Base-by-base conservation (phyloP, 306 rosid species). In the Sechiopsis laciniata region DNA sequence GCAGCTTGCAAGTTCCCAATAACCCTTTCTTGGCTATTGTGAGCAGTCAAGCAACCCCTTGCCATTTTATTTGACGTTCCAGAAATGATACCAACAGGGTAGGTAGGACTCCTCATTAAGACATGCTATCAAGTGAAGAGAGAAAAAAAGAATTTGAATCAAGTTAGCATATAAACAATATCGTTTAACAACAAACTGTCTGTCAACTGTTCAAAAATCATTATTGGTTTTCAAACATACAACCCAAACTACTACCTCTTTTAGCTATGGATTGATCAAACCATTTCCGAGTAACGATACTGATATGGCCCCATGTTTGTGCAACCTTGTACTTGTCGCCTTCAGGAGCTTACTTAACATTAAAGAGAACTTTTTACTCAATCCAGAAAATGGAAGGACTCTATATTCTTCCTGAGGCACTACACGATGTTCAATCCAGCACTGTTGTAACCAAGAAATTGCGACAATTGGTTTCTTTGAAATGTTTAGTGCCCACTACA, bases 281-380 rank as follows among this genome's bases (percentile, higher is more conserved):
- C 98, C 98, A 94, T 83, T 89, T 90, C 71, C 77, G 87, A 78
- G 95, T 83, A 76, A 90, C 94, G 71, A 91, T 85, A 82, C 52
- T 74, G 79, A 90, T 86, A 78, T 82, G 83, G 67, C 96, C 96
- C 98, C 98, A 94, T 65, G 69, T 78, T 72, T 80, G 87, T 26
- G 98, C 98, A 71, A 90, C 96, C 91, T 84, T 87, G 78, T 89
- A 85, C 80, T 94, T 94, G 87, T 87, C 98, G 77, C 98, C 97
- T 86, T 94, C 91, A 74, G 95, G 96, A 83, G 87, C 87, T 81
- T 94, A 83, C 82, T 82, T 24, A 79, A 86, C 77, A 90, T 94
- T 88, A 90, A 73, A 87, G 97, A 79, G 68, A 42, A 83, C 93
- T 1, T 63, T 10, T 63, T 35, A 64, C 42, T 35, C 70, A 94